These are phyloP conservation scores for Tuber magnatum DNA, from an alignment of 495 filamentous ascomycete species.

Conservation along the genomic window DNA sequence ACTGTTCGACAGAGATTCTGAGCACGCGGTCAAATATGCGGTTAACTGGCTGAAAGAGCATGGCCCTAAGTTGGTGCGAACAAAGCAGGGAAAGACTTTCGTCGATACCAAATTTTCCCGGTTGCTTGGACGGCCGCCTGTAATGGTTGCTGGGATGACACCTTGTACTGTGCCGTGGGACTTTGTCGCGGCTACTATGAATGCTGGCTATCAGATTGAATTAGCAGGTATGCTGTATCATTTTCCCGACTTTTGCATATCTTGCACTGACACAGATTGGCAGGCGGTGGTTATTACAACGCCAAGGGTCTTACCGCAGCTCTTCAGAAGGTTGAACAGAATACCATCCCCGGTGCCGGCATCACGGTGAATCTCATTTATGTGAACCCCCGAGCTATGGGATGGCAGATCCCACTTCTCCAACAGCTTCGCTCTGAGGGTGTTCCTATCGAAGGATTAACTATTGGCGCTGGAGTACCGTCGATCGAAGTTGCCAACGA, in stretches of 20 bases:
- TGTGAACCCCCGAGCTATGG: slow-evolving; percentile 92
- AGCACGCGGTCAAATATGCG: slow-evolving; percentile 87
- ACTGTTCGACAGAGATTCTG: slow-evolving; percentile 88
- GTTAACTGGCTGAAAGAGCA: slow-evolving; percentile 98
- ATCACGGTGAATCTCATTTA: slow-evolving; percentile 95
- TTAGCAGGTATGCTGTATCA: slow-evolving; percentile 50
- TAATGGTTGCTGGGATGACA: slow-evolving; percentile 96
- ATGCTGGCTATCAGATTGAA: slow-evolving; percentile 89
- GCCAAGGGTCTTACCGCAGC: slow-evolving; percentile 83
- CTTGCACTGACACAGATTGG: slow-evolving; percentile 10
- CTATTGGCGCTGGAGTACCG: slow-evolving; percentile 88
- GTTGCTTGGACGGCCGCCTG: slow-evolving; percentile 74
- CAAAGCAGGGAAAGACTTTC: slow-evolving; percentile 73
- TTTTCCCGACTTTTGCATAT: neutral
- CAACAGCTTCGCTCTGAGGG: slow-evolving; percentile 76
- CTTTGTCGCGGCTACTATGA: slow-evolving; percentile 92
- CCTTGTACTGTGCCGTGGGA: slow-evolving; percentile 91
- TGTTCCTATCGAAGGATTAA: slow-evolving; percentile 87
- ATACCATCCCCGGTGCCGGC: slow-evolving; percentile 80
- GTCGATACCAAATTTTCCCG: slow-evolving; percentile 98
- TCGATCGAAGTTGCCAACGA: slow-evolving; percentile 90
- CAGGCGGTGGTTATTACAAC: slow-evolving; percentile 86
- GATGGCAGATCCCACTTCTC: slow-evolving; percentile 91
- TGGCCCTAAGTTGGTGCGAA: slow-evolving; percentile 79
- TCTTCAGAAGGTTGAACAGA: slow-evolving; percentile 78